Conservation (phyloP, 345 rosid genomes). For the Corymbia maculata region DNA sequence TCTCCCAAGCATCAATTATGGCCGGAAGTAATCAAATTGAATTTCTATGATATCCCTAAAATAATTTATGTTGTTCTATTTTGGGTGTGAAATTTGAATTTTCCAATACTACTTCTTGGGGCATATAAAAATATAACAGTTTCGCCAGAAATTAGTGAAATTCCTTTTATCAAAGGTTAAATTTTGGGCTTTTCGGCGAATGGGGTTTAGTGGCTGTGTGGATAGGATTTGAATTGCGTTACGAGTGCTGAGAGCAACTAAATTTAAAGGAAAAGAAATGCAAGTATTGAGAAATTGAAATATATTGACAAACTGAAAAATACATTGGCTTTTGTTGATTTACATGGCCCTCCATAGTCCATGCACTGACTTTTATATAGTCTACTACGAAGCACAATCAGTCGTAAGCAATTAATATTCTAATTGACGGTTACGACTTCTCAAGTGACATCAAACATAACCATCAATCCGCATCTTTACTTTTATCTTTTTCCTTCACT, state of each 20-base stretch:
- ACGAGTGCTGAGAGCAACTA: neutral
- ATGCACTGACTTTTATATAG: neutral
- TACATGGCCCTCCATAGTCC: fast-evolving
- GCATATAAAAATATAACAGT: no score
- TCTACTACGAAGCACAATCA: neutral
- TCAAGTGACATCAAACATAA: neutral
- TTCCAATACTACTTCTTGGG: neutral
- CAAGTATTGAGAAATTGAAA: neutral
- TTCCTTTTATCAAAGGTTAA: no score
- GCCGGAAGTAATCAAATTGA: neutral
- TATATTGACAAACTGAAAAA: neutral
- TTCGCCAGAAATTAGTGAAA: no score
- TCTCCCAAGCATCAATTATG: neutral
- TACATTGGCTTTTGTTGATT: neutral
- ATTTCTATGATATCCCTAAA: neutral
- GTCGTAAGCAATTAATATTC: neutral
- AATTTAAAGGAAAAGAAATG: no score
- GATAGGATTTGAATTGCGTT: neutral
- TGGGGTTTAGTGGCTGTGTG: neutral
- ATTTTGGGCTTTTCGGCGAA: no score
- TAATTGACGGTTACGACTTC: neutral
- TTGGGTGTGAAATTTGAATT: neutral
- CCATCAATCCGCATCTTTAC: fast-evolving
- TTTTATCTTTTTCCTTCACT: neutral
- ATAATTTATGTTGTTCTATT: no score